Base-by-base conservation (phyloP, 495 filamentous ascomycete genomes). In the Penicillium arizonense region DNA sequence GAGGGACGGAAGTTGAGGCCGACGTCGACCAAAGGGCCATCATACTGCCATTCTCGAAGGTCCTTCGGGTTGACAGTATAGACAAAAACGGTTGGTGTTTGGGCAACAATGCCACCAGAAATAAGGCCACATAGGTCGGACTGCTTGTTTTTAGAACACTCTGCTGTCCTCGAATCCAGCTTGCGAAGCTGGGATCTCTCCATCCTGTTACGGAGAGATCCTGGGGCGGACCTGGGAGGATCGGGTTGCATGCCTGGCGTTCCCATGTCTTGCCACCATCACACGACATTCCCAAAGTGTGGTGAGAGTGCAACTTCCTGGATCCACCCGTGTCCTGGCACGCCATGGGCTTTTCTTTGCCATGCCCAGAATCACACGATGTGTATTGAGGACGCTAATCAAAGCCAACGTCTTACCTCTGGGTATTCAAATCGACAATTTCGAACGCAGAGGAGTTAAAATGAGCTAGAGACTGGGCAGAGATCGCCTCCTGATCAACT, bases 241-340 rank as follows among this genome's bases (percentile, higher is more conserved):
- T 56, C 0, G 82, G 79, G 45, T 85, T 85, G 26, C 69, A 69
- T 9, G 57, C 57, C 37, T 75, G 67, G 14, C 80, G 70, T 42
- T 74, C 41, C 72, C 77, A 85, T 4, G 74, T 82, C 45, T 51
- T 46, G 2, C 78, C 82, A 10, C 74, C 73, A 33, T 85, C 75
- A 0, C 45, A n/a, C n/a, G n/a, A n/a, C n/a, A n/a, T n/a, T n/a
- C n/a, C n/a, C n/a, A n/a, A n/a, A n/a, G n/a, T n/a, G n/a, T n/a
- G n/a, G n/a, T n/a, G n/a, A n/a, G n/a, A n/a, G n/a, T n/a, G n/a
- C n/a, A n/a, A n/a, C n/a, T n/a, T n/a, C n/a, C n/a, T n/a, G n/a
- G n/a, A n/a, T n/a, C n/a, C n/a, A n/a, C n/a, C n/a, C n/a, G n/a
- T n/a, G n/a, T n/a, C n/a, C n/a, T n/a, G n/a, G n/a, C n/a, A n/a